Evolutionary conservation across 352 stramenopile species (phyloP).

Genomic region (Globisporangium paroecandrum): DNA sequence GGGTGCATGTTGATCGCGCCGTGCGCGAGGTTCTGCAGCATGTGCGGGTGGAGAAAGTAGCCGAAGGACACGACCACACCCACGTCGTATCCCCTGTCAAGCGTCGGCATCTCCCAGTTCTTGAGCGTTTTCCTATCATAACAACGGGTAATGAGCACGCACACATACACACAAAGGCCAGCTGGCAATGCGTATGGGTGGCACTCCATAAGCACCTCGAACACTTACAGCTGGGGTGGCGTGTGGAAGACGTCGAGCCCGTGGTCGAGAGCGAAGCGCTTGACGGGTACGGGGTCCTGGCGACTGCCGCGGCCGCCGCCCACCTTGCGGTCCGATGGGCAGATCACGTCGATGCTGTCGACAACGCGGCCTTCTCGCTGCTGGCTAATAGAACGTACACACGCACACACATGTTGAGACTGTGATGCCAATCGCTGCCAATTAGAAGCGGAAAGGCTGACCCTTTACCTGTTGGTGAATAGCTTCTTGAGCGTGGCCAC

Average conservation of each 20-base stretch:
- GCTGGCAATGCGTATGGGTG: neutral
- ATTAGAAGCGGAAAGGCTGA: too few species aligned
- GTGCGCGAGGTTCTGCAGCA: conserved; percentile 59
- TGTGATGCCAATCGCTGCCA: too few species aligned
- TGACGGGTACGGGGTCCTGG: conserved; percentile 69
- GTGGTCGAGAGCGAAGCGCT: conserved; percentile 62
- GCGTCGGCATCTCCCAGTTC: conserved; percentile 56
- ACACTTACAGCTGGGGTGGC: conserved; percentile 49
- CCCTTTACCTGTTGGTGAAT: conserved; percentile 45
- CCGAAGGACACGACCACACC: conserved; percentile 89
- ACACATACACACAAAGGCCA: neutral
- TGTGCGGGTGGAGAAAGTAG: conserved; percentile 79
- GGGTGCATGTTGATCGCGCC: conserved; percentile 89
- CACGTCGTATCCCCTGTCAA: conserved; percentile 52
- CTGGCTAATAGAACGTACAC: conserved; percentile 17
- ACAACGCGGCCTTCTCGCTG: conserved; percentile 30
- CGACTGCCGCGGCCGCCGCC: conserved; percentile 41
- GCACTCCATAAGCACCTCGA: neutral
- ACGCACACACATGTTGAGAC: neutral
- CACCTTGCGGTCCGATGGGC: conserved; percentile 77
- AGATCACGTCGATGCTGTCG: conserved; percentile 68
- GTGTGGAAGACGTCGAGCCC: conserved; percentile 63
- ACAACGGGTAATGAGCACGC: neutral
- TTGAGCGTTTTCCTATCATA: conserved; percentile 68
- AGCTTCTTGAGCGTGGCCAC: conserved; percentile 69